Evolutionary conservation across 768 basidiomycete genomes (phyloP).

Genomic region (Auricularia auricula-judae): DNA sequence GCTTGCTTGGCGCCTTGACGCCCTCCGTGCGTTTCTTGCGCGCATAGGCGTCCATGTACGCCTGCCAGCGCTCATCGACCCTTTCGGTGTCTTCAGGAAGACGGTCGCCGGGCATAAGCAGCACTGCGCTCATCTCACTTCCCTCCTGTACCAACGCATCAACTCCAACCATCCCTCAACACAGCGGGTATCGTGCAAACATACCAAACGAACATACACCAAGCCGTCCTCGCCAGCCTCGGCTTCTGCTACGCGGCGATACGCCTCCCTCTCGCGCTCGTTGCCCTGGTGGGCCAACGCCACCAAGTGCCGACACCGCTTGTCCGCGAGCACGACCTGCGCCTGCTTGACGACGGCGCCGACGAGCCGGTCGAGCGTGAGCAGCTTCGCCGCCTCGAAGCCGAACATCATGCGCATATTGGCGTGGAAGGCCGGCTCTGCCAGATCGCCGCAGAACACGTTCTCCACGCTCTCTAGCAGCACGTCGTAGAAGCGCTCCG

Average conservation of each 20-base stretch:
- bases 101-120: not conserved
- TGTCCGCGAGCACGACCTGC: slow-evolving; percentile 74
- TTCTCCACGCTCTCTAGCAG: slow-evolving; percentile 86
- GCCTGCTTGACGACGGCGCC: slow-evolving; percentile 88
- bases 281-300: slow-evolving; percentile 52
- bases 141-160: not conserved
- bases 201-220: slow-evolving; percentile 27
- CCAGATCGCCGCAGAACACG: slow-evolving; percentile 87
- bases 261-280: slow-evolving; percentile 14
- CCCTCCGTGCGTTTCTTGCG: not conserved
- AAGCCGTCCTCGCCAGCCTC: slow-evolving; percentile 6
- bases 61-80: slow-evolving; percentile 25
- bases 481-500: slow-evolving; percentile 66
- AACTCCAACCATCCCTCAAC: too few species aligned
- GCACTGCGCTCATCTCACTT: not conserved
- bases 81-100: slow-evolving; percentile 23
- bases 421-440: slow-evolving; percentile 88
- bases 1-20: not conserved
- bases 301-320: slow-evolving; percentile 81
- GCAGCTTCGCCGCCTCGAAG: slow-evolving; percentile 20
- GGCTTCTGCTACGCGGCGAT: slow-evolving; percentile 27
- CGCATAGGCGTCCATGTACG: slow-evolving; percentile 29
- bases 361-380: slow-evolving; percentile 90
- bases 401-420: slow-evolving; percentile 93
- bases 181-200: not conserved